These are phyloP conservation scores for Wickerhamomyces subpelliculosus DNA, from an alignment of 805 yeast genomes.

Conservation along the genomic window DNA sequence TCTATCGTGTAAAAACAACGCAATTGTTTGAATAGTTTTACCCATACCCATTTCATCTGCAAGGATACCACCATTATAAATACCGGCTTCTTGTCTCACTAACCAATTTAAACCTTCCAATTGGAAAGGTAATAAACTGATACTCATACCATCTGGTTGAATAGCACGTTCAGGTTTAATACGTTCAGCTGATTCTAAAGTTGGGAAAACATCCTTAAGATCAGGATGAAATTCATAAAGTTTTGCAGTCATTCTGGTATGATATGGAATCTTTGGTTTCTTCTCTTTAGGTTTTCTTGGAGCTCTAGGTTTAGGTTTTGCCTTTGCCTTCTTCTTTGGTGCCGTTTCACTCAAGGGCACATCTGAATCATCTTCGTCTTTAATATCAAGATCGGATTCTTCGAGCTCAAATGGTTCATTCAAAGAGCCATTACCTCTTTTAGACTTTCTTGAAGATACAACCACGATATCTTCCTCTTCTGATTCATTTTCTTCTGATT, in stretches of 20 bases:
- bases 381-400: conserved; percentile 1
- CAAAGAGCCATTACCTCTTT: conserved; percentile 5
- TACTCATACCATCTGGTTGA: conserved; percentile 76
- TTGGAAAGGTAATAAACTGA: conserved; percentile 81
- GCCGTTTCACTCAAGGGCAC: conserved; percentile 21
- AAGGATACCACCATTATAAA: conserved; percentile 81
- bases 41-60: conserved; percentile 99
- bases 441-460: conserved; percentile 1
- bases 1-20: conserved; percentile 67
- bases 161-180: conserved; percentile 48
- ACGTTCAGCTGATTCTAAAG: conserved; percentile 40
- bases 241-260: conserved; percentile 59
- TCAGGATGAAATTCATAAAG: conserved; percentile 77
- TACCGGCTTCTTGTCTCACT: conserved; percentile 67
- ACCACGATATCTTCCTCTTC: conserved; percentile 21
- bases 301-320: conserved; percentile 15
- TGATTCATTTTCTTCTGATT: conserved; percentile 12
- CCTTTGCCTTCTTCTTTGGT: conserved; percentile 7
- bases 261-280: conserved; percentile 56
- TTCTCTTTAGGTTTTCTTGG: conserved; percentile 15
- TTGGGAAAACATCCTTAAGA: conserved; percentile 62
- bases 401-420: conserved; percentile 12
- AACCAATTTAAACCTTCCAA: conserved; percentile 92
- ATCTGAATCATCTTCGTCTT: conserved; percentile 18
- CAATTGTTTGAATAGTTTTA: conserved; percentile 93